A percentile compares a stretch with the other conserved stretches of the same genome.
phyloP scores from a whole-genome alignment of 495 filamentous ascomycete species.

The Neurospora sp. region DNA sequence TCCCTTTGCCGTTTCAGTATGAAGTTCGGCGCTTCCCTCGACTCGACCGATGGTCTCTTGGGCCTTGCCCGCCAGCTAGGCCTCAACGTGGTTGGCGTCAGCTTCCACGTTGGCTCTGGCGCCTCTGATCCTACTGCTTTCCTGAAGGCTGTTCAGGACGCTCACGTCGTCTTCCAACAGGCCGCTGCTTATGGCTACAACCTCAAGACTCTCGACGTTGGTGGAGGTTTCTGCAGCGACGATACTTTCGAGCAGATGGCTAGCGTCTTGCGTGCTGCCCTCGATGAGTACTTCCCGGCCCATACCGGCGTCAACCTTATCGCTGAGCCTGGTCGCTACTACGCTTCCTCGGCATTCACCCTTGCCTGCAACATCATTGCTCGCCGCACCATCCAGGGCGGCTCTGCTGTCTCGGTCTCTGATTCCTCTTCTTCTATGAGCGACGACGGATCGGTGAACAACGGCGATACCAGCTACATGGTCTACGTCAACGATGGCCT shows the following conservation, averaged over 20 bases:
- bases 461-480: slow-evolving; percentile 68
- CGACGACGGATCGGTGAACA: slow-evolving; percentile 25
- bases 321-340: slow-evolving; percentile 93
- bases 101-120: slow-evolving; percentile 95
- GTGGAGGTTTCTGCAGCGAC: slow-evolving; percentile 81
- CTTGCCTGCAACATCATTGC: slow-evolving; percentile 91
- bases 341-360: slow-evolving; percentile 85
- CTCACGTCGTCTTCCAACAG: slow-evolving; percentile 82
- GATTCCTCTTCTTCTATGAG: slow-evolving; percentile 14
- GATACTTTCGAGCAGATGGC: slow-evolving; percentile 82
- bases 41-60: slow-evolving; percentile 66
- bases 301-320: slow-evolving; percentile 66
- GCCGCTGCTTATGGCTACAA: slow-evolving; percentile 66
- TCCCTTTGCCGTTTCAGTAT: slow-evolving; percentile 88
- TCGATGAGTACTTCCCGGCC: slow-evolving; percentile 81
- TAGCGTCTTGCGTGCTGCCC: slow-evolving; percentile 60
- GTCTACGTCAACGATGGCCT: slow-evolving; percentile 93
- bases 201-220: slow-evolving; percentile 84
- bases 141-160: slow-evolving; percentile 79
- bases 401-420: slow-evolving; percentile 14
- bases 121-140: slow-evolving; percentile 85
- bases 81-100: slow-evolving; percentile 92
- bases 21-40: slow-evolving; percentile 90
- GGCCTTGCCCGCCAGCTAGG: slow-evolving; percentile 74
- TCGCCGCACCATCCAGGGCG: slow-evolving; percentile 66